Base-by-base conservation (phyloP, 768 basidiomycete genomes). In the Mycena epipterygia region DNA sequence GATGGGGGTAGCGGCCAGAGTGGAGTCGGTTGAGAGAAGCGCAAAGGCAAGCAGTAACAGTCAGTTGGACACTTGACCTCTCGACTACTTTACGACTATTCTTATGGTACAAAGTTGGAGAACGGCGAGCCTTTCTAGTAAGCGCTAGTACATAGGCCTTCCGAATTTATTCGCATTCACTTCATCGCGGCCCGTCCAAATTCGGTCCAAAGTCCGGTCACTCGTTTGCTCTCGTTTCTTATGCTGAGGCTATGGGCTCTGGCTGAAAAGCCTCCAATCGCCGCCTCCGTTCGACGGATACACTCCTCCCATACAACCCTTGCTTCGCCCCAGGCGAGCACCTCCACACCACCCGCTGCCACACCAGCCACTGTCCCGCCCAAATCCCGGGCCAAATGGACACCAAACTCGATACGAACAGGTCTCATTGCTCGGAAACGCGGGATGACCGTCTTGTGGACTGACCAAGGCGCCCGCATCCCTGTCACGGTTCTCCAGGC, bases 401-500 rank as follows among this genome's bases (percentile, higher is more conserved):
- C 90, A 6, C 91, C 97, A 53, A 85, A 87, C 69, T 96, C 95
- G 9, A 88, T 93, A 72, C 89, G 98, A 66, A 97, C 96, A 0
- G 98, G 98, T 11, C 85, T 98, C 71, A 93, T 99, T 79, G 97
- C 96, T 29, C 89, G 93, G 67, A 99, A 99, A 85, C 90, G 95
- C 64, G 98, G 98, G 51, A 99, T 99, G 98, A 93, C 95, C 13
- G 89, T 89, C 17, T 83, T 99, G 76, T 99, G 95, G 95, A 94
- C 96, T 77, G 89, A 93, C 78, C 92, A 95, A 67, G 98, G 98
- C 29, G 90, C 89, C 39, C 87, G 94, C 56, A 85, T 93, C 73
- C 97, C 98, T 2, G 95, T 98, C 32, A 99, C 98, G 0, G 91
- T 99, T 55, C 89, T 99, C 44, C 96, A 99, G 88, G 97, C 96